Conservation (phyloP, 345 rosid species). For the Gossypium longicalyx region DNA sequence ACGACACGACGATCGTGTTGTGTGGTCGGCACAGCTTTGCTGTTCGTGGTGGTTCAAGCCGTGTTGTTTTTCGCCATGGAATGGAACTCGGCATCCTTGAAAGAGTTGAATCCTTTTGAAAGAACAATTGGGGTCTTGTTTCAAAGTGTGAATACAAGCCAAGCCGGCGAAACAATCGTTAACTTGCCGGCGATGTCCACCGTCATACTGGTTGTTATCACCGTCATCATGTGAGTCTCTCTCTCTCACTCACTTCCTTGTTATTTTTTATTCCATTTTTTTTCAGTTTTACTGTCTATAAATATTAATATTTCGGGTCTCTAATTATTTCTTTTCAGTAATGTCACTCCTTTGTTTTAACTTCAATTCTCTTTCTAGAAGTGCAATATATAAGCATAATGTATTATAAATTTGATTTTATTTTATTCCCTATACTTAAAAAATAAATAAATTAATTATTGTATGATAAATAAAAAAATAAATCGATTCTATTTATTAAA, state of each 20-base stretch:
- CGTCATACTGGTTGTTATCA: neutral
- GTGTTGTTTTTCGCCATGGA: constrained; percentile 38
- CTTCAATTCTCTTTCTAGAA: rapidly evolving
- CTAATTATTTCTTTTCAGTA: no score
- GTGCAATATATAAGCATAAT: no score
- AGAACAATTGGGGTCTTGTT: constrained; percentile 44
- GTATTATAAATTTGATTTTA: no score
- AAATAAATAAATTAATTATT: no score
- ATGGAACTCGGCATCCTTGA: constrained; percentile 47
- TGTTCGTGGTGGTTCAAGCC: constrained; percentile 36
- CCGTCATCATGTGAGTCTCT: neutral
- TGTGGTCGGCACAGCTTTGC: constrained; percentile 42
- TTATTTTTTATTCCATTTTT: no score
- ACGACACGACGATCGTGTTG: constrained; percentile 22
- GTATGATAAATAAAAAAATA: no score
- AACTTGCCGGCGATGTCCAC: neutral
- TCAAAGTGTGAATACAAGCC: constrained; percentile 46
- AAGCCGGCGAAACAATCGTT: constrained; percentile 39
- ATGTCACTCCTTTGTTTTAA: no score
- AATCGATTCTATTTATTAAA: no score
- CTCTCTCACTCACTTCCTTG: neutral
- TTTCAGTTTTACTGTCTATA: no score
- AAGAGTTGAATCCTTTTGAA: constrained; percentile 36
- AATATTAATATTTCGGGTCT: no score
- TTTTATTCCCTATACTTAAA: no score